phyloP scores from a whole-genome alignment of 2,329 filamentous ascomycete genomes.

The Alternaria gaisen region DNA sequence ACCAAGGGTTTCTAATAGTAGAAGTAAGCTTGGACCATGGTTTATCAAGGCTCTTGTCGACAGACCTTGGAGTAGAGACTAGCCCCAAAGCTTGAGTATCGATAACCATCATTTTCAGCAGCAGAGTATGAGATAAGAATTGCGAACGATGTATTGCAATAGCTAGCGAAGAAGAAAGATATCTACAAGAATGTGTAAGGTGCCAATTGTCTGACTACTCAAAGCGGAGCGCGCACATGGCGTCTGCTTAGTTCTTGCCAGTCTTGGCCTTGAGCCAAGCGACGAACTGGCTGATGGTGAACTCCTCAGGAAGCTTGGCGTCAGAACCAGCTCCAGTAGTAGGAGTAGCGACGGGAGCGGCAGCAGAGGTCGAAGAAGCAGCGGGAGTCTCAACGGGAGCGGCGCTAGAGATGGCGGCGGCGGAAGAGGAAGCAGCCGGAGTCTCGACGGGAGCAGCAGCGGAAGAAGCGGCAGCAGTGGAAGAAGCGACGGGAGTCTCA shows the following conservation, averaged over 20 bases:
- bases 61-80: neutral
- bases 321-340: conserved; percentile 24
- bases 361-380: conserved; percentile 17
- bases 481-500: conserved; percentile 3
- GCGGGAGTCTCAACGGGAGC: conserved; percentile 8
- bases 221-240: neutral
- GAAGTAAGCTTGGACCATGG: conserved; percentile 5
- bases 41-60: too few species aligned
- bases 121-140: neutral
- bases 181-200: conserved; percentile 26
- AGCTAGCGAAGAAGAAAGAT: conserved; percentile 6
- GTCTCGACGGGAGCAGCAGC: conserved; percentile 4
- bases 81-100: neutral
- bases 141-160: neutral
- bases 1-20: neutral
- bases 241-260: conserved; percentile 10
- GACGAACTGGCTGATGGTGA: conserved; percentile 40
- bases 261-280: conserved; percentile 37
- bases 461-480: neutral
- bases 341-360: conserved; percentile 16
- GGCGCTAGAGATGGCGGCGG: conserved; percentile 6
- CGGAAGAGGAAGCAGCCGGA: conserved; percentile 15
- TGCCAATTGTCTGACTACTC: neutral
- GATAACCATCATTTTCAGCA: neutral
- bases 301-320: conserved; percentile 31